Base-by-base conservation (phyloP, 169 alveolate species). In the Plasmodium berghei region DNA sequence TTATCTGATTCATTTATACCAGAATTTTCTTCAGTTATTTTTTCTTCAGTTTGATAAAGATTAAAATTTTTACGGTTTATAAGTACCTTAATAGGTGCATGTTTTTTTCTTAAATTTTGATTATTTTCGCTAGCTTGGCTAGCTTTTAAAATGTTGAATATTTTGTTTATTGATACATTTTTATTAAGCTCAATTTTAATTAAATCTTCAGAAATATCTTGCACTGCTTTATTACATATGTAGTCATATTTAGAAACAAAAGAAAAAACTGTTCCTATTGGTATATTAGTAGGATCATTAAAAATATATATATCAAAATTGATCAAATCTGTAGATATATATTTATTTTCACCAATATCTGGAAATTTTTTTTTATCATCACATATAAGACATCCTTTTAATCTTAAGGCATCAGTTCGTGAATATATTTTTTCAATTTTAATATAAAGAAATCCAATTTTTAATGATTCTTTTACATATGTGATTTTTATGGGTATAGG, bases 291-390 rank as follows among this genome's bases (percentile, higher is more conserved):
- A 16, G 72, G 55, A 64, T 86, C 91, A 12, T 86, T 86, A 59
- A 86, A 86, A 42, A 86, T 71, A 54, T 58, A 45, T 8, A 86
- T 70, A 46, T 86, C 67, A 58, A 86, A 86, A 20, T 86, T 86
- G 9, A 86, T 14, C 9, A 86, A 64, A 64, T 86, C 91, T 28
- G 91, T 86, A 18, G 91, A 86, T 70, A 86, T 70, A 45, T 86
- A 86, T 54, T 86, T 40, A 46, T 86, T 86, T 70, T 86, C 87
- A 14, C 46, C 55, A 22, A 86, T 16, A 9, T 28, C 61, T 45
- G 91, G 91, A 28, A 86, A 70, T 4, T 34, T 48, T 46, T 52
- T 86, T 86, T 86, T 86, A 71, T 86, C 91, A 86, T 72, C 86
- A 71, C 91, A 86, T 4, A 86, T 56, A 59, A 86, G 54, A 46